A percentile compares a stretch with the other conserved stretches of the same genome.
Conservation (phyloP, 108 stramenopile species). For the Skeletonema grethae region DNA sequence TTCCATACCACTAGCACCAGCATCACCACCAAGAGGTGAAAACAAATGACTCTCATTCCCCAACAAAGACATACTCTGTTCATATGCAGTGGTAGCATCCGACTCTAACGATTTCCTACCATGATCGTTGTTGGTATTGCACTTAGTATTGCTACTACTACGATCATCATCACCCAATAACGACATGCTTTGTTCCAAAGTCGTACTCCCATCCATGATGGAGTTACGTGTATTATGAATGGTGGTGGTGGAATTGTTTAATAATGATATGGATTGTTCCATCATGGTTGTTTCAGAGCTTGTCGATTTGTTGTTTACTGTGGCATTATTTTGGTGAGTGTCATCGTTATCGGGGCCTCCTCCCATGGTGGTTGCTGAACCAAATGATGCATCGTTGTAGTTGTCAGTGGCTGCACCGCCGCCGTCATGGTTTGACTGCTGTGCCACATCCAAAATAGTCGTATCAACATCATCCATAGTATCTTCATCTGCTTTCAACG, state of each 20-base stretch:
- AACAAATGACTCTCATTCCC: conserved; percentile 1
- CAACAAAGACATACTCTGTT: not conserved
- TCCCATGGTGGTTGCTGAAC: not conserved
- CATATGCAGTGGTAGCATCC: not conserved
- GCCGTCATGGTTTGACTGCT: no score
- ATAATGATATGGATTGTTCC: not conserved
- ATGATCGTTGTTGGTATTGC: not conserved
- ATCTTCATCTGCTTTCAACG: no score
- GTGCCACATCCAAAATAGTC: not conserved
- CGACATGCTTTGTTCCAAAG: not conserved
- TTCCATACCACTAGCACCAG: not conserved
- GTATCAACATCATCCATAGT: not conserved
- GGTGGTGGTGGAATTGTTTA: not conserved
- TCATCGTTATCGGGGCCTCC: not conserved
- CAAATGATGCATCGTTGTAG: not conserved
- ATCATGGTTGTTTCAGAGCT: not conserved
- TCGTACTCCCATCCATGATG: not conserved
- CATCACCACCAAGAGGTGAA: not conserved
- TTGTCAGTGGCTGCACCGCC: not conserved
- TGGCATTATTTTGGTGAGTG: not conserved
- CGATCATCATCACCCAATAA: not conserved
- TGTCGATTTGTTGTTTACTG: not conserved
- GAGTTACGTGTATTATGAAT: not conserved
- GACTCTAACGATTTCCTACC: not conserved
- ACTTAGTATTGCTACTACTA: not conserved